phyloP scores from a whole-genome alignment of 225 moss, liverwort and hornwort genomes.

The Takakia lepidozioides region DNA sequence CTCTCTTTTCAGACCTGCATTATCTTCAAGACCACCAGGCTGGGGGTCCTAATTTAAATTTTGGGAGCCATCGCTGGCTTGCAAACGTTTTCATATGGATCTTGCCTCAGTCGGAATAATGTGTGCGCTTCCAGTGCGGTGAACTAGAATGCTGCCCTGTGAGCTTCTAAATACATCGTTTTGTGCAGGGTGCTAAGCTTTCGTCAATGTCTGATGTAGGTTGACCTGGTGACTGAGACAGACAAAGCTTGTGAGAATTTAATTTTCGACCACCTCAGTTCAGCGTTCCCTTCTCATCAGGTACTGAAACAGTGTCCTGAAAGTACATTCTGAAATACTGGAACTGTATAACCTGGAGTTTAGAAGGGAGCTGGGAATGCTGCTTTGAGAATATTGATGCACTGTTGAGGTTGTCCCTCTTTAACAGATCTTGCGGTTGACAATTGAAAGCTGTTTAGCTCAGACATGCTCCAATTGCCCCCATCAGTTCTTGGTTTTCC shows the following conservation, averaged over 20 bases:
- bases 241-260: conserved; percentile 79
- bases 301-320: conserved; percentile 21
- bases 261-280: conserved; percentile 59
- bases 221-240: conserved; percentile 90
- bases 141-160: not conserved
- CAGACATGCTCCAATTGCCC: too few species aligned
- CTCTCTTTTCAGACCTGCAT: not conserved
- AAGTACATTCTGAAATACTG: too few species aligned
- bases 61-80: too few species aligned
- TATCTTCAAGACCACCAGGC: not conserved
- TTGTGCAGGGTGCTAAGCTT: too few species aligned
- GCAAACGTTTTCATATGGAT: too few species aligned
- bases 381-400: too few species aligned
- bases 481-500: too few species aligned
- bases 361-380: too few species aligned
- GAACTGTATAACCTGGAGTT: not conserved
- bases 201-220: conserved; percentile 21
- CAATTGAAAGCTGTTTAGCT: too few species aligned
- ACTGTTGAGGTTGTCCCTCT: not conserved
- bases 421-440: too few species aligned
- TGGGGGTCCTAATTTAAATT: not conserved
- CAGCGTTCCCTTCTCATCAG: conserved; percentile 66
- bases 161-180: not conserved
- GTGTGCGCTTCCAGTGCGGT: not conserved
- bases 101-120: too few species aligned